phyloP scores from a whole-genome alignment of 768 basidiomycete genomes.

The Hericium erinaceus region DNA sequence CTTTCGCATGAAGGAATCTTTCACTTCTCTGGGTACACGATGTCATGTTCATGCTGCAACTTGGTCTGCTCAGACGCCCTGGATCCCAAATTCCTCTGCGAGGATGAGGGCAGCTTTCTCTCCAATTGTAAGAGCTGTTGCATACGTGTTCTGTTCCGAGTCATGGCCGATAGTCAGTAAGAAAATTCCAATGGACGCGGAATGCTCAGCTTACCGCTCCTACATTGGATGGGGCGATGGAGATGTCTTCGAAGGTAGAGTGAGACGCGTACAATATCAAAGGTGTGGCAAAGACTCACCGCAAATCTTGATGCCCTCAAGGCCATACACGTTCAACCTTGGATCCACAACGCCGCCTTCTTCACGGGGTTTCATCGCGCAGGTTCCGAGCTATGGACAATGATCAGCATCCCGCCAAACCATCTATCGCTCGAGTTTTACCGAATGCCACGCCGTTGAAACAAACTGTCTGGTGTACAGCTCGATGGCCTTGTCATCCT shows the following conservation, averaged over 20 bases:
- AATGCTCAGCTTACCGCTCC: conserved; percentile 11
- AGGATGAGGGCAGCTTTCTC: conserved; percentile 55
- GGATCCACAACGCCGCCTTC: conserved; percentile 52
- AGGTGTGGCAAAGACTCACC: not conserved
- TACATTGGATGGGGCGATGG: conserved; percentile 30
- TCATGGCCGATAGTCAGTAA: not conserved
- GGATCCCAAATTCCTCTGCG: conserved; percentile 34
- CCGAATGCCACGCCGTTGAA: conserved; percentile 25
- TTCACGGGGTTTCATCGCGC: conserved; percentile 53
- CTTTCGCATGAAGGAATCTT: too few species aligned
- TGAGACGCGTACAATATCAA: too few species aligned
- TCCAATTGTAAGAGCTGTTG: conserved; percentile 34
- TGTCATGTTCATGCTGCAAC: too few species aligned
- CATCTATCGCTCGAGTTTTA: conserved; percentile 2
- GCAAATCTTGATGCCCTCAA: conserved; percentile 45
- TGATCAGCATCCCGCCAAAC: too few species aligned
- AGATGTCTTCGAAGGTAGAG: conserved; percentile 19
- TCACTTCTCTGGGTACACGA: too few species aligned
- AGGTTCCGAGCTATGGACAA: conserved; percentile 40
- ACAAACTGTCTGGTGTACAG: conserved; percentile 17
- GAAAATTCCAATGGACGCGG: not conserved
- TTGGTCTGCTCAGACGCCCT: not conserved
- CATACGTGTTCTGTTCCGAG: conserved; percentile 29
- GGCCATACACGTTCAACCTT: conserved; percentile 51
- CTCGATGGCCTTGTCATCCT: conserved; percentile 26